Conservation (phyloP, 2,329 filamentous ascomycete genomes). For the Colletotrichum lini region DNA sequence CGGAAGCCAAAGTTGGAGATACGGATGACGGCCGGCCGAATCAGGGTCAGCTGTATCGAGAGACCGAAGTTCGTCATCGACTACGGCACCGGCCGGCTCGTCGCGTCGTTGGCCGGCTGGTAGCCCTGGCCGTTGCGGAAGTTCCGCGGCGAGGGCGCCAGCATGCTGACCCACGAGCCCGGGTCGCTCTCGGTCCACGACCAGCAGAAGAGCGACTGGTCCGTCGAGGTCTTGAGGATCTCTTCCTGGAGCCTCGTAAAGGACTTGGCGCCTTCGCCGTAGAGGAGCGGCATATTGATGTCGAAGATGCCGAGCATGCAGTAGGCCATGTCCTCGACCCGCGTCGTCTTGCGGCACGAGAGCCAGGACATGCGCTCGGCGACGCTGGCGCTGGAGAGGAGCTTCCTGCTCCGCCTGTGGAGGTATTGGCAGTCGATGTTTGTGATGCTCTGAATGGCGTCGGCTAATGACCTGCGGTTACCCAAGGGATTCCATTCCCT, state of each 20-base stretch:
- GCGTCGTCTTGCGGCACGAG: conserved; percentile 45
- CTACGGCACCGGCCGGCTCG: conserved; percentile 24
- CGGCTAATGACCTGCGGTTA: conserved; percentile 20
- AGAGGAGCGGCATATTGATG: conserved; percentile 49
- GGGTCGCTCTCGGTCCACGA: conserved; percentile 37
- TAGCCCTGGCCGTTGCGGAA: conserved; percentile 24
- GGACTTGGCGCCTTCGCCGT: conserved; percentile 48
- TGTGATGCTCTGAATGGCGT: conserved; percentile 20
- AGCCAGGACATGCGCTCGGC: conserved; percentile 51
- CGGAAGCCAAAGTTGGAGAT: conserved; percentile 4
- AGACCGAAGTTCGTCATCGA: conserved; percentile 39
- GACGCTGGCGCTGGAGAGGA: conserved; percentile 42
- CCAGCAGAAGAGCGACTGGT: conserved; percentile 40
- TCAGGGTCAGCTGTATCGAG: conserved; percentile 26
- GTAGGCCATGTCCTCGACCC: conserved; percentile 48
- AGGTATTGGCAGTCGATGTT: conserved; percentile 27
- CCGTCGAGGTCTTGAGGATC: conserved; percentile 33
- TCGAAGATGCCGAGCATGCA: conserved; percentile 49
- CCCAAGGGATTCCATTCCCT: conserved; percentile 29
- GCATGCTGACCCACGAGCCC: conserved; percentile 25
- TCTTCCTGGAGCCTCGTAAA: conserved; percentile 45
- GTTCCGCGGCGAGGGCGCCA: conserved; percentile 32
- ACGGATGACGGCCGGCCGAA: conserved; percentile 6
- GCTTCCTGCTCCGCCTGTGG: conserved; percentile 15
- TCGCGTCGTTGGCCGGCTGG: conserved; percentile 18